A percentile compares a stretch with the other conserved stretches of the same genome.
Evolutionary conservation across 2,329 filamentous ascomycete species (phyloP).

Genomic region (Aureobasidium sp.): DNA sequence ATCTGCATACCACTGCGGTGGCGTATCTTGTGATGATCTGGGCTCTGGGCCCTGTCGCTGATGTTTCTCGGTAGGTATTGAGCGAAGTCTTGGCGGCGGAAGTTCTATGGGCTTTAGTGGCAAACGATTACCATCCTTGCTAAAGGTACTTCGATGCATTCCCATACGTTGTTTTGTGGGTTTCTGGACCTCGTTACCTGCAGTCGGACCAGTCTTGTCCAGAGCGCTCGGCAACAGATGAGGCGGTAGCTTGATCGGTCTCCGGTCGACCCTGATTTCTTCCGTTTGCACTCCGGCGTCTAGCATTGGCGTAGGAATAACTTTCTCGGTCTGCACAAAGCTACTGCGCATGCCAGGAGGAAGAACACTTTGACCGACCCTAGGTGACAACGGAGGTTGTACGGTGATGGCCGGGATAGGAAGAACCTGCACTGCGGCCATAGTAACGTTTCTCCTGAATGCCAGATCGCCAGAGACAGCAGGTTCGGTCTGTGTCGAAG

Average conservation of each 20-base stretch:
- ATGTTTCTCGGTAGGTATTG: neutral
- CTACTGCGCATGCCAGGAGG: constrained; percentile 76
- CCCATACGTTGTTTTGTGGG: neutral
- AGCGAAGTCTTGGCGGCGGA: constrained; percentile 4
- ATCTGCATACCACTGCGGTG: constrained; percentile 19
- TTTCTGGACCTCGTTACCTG: neutral
- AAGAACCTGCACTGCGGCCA: constrained; percentile 10
- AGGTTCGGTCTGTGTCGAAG: constrained; percentile 30
- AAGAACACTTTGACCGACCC: constrained; percentile 63
- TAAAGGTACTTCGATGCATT: constrained; percentile 13
- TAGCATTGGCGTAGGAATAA: constrained; percentile 39
- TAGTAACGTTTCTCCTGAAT: neutral
- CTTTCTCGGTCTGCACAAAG: constrained; percentile 67
- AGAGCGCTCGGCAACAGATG: constrained; percentile 56
- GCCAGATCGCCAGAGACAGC: constrained; percentile 15
- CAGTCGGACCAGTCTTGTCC: neutral
- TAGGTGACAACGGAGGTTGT: constrained; percentile 77
- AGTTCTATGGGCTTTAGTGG: constrained; percentile 4
- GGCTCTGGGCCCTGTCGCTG: neutral
- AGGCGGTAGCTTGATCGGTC: constrained; percentile 65
- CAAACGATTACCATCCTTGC: constrained; percentile 11
- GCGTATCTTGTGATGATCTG: neutral
- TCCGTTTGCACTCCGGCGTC: constrained; percentile 75
- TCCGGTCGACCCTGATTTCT: constrained; percentile 75
- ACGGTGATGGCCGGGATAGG: constrained; percentile 72